Percentiles rank a stretch among this genome's conserved stretches.
phyloP scores from a whole-genome alignment of 2,329 filamentous ascomycete genomes.

The Pseudomassariella vexata region DNA sequence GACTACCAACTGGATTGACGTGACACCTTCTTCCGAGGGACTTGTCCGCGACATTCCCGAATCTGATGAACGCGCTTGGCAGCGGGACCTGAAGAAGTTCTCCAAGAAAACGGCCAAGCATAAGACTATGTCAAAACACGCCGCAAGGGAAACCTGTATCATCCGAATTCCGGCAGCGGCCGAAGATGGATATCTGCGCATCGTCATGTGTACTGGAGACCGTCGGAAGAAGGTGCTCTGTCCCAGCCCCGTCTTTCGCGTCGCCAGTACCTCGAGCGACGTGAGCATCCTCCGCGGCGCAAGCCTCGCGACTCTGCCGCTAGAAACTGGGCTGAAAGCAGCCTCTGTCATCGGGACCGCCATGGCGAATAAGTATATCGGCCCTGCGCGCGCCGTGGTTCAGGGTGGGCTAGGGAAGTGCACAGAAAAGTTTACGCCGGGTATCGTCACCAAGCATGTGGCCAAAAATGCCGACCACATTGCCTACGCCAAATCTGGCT shows the following conservation, averaged over 20 bases:
- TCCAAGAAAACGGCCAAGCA: slow-evolving; percentile 45
- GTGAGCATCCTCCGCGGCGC: slow-evolving; percentile 58
- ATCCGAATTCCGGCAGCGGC: slow-evolving; percentile 59
- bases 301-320: slow-evolving; percentile 56
- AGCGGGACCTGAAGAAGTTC: slow-evolving; percentile 62
- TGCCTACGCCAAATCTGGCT: slow-evolving; percentile 27
- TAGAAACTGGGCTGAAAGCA: slow-evolving; percentile 59
- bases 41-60: slow-evolving; percentile 42
- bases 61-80: slow-evolving; percentile 59
- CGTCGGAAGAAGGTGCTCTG: slow-evolving; percentile 47
- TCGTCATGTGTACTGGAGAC: slow-evolving; percentile 53
- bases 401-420: slow-evolving; percentile 32
- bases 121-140: slow-evolving; percentile 39
- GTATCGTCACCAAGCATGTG: slow-evolving; percentile 31
- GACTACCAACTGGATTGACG: slow-evolving; percentile 58
- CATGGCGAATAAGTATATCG: slow-evolving; percentile 36
- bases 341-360: slow-evolving; percentile 43
- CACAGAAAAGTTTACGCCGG: slow-evolving; percentile 20
- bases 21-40: slow-evolving; percentile 52
- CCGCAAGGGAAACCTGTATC: slow-evolving; percentile 56
- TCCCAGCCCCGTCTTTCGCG: slow-evolving; percentile 60
- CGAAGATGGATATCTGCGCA: slow-evolving; percentile 62
- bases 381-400: slow-evolving; percentile 35
- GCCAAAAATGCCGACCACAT: slow-evolving; percentile 34
- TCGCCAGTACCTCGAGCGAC: slow-evolving; percentile 61